These are phyloP conservation scores for rapeseed (Brassica napus) DNA, from an alignment of 345 rosid genomes.

Conservation along the genomic window Da-Ae NC_063436.1:1012501-1013000, in stretches of 20 bases:
- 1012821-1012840: neutral
- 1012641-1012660: too few species aligned
- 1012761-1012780: neutral
- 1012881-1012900: conserved; percentile 1
- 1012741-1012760: neutral
- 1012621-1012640: too few species aligned
- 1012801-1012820: conserved; percentile 19
- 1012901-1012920: conserved; percentile 25
- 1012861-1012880: conserved; percentile 14
- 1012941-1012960: conserved; percentile 36
- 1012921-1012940: conserved; percentile 38
- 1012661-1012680: too few species aligned
- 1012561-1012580: too few species aligned
- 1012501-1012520: too few species aligned
- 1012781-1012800: neutral
- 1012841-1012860: neutral
- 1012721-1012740: neutral
- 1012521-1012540: too few species aligned
- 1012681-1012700: too few species aligned
- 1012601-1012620: too few species aligned
- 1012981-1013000: conserved; percentile 25
- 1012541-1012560: too few species aligned
- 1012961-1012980: conserved; percentile 31
- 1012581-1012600: too few species aligned
- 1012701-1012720: neutral